phyloP scores from a whole-genome alignment of 805 yeast genomes.

The Middelhovenomyces tepae region DNA sequence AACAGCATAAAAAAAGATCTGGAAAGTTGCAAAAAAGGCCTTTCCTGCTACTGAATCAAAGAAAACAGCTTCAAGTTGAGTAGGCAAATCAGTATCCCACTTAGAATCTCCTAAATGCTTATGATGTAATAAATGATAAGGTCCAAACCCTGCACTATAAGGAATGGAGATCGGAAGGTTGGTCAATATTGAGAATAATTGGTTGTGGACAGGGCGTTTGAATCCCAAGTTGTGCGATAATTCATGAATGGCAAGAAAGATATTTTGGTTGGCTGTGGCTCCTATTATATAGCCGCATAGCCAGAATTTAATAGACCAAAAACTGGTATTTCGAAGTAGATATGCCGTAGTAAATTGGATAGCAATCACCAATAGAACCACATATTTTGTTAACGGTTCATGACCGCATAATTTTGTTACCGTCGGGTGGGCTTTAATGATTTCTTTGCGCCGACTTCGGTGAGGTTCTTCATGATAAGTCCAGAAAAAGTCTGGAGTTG shows the following conservation, averaged over 20 bases:
- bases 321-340: conserved; percentile 45
- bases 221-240: conserved; percentile 77
- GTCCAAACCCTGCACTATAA: conserved; percentile 79
- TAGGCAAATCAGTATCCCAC: conserved; percentile 84
- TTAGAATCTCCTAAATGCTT: conserved; percentile 79
- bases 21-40: conserved; percentile 84
- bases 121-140: conserved; percentile 87
- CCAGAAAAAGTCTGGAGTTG: conserved; percentile 88
- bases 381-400: conserved; percentile 79
- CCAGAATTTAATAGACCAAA: conserved; percentile 47
- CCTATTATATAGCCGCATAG: conserved; percentile 68
- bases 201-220: conserved; percentile 67
- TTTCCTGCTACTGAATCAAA: conserved; percentile 75
- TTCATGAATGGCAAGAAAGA: conserved; percentile 84
- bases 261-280: conserved; percentile 77
- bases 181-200: conserved; percentile 64
- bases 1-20: conserved; percentile 79
- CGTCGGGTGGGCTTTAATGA: conserved; percentile 68
- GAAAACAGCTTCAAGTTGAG: conserved; percentile 62
- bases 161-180: conserved; percentile 88
- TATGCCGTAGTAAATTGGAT: conserved; percentile 63
- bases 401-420: conserved; percentile 74
- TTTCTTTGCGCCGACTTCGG: conserved; percentile 59
- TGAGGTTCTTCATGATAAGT: conserved; percentile 80
- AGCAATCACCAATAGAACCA: conserved; percentile 53